phyloP scores from a whole-genome alignment of 2,329 filamentous ascomycete genomes.

The Cytospora chrysosperma region DNA sequence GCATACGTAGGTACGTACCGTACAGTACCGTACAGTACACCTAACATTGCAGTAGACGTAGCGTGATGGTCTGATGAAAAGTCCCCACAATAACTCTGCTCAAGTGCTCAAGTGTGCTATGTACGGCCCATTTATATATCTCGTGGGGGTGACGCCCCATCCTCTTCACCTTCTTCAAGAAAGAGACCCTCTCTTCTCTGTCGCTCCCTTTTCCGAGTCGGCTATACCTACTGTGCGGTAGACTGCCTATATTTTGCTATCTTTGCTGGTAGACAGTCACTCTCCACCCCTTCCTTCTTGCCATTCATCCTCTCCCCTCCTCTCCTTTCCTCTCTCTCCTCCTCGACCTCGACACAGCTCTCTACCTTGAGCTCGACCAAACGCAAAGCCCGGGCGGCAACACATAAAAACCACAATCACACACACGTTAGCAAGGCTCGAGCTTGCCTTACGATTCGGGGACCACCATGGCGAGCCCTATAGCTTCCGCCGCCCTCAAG shows the following conservation, averaged over 20 bases:
- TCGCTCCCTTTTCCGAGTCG: constrained; percentile 2
- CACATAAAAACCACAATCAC: neutral
- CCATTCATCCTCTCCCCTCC: neutral
- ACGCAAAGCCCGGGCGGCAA: neutral
- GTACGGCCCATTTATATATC: constrained; percentile 16
- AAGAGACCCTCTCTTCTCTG: neutral
- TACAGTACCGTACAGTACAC: too few species aligned
- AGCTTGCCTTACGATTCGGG: neutral
- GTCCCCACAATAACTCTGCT: neutral
- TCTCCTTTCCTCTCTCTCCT: too few species aligned
- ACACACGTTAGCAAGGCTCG: neutral
- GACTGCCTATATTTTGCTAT: neutral
- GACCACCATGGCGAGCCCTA: constrained; percentile 45
- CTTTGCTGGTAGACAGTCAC: neutral
- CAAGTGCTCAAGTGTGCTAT: too few species aligned
- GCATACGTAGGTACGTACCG: too few species aligned
- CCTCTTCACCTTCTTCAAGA: constrained; percentile 1
- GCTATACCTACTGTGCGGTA: neutral
- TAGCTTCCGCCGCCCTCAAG: constrained; percentile 72
- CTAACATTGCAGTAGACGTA: too few species aligned
- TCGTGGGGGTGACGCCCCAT: constrained; percentile 3
- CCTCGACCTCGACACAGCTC: too few species aligned
- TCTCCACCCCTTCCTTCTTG: constrained; percentile 11
- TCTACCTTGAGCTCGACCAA: neutral
- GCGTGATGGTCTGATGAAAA: too few species aligned